A percentile compares a stretch with the other conserved stretches of the same genome.
These are phyloP conservation scores for Pichia cactophila DNA, from an alignment of 1,139 yeast genomes.

Conservation along the genomic window DNA sequence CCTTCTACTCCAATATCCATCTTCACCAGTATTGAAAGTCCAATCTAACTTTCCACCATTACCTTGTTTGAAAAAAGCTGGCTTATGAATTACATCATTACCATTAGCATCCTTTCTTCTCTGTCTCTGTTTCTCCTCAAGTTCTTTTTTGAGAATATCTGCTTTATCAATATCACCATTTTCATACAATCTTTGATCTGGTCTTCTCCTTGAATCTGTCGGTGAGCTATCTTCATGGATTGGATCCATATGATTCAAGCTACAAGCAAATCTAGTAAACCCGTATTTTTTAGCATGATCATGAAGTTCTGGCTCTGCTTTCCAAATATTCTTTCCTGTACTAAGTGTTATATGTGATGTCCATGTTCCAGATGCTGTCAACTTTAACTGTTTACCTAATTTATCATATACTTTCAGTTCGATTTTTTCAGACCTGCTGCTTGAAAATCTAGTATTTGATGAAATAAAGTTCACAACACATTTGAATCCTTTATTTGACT, in stretches of 20 bases:
- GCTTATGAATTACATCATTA: conserved; percentile 38
- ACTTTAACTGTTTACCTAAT: conserved; percentile 21
- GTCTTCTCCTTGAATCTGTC: conserved; percentile 84
- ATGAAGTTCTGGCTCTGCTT: conserved; percentile 55
- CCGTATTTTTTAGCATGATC: conserved; percentile 66
- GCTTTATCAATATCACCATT: conserved; percentile 62
- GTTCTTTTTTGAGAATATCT: conserved; percentile 52
- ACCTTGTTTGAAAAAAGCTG: conserved; percentile 56
- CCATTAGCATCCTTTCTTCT: conserved; percentile 59
- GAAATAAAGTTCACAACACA: conserved; percentile 69
- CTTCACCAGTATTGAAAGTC: conserved; percentile 51
- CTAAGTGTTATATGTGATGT: conserved; percentile 48
- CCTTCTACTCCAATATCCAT: conserved; percentile 78
- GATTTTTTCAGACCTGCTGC: conserved; percentile 82
- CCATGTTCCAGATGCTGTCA: conserved; percentile 62
- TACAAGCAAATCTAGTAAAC: conserved; percentile 73
- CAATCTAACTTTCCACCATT: conserved; percentile 42
- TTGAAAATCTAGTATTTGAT: conserved; percentile 73
- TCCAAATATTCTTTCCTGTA: conserved; percentile 47
- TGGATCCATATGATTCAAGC: conserved; percentile 67
- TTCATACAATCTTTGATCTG: conserved; percentile 73
- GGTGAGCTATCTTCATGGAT: conserved; percentile 59
- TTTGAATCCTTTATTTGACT: conserved; percentile 58
- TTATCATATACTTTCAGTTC: conserved; percentile 45
- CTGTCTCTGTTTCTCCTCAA: conserved; percentile 76